Evolutionary conservation across 768 basidiomycete genomes (phyloP).

Genomic region (Xerocomellus chrysenteron): DNA sequence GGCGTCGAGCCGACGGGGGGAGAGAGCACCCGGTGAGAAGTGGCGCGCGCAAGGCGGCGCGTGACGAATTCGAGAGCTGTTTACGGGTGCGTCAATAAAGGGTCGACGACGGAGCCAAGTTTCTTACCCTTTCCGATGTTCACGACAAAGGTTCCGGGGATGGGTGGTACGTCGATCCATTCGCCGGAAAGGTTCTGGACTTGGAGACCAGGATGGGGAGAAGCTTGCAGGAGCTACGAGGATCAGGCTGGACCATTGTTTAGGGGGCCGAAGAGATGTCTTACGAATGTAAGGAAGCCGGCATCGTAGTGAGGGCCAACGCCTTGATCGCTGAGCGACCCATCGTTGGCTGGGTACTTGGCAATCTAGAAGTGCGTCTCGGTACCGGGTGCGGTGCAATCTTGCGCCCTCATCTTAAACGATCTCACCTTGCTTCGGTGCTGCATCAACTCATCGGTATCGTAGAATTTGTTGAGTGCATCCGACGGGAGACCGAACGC

Average conservation of each 20-base stretch:
- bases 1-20: slow-evolving; percentile 54
- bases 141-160: slow-evolving; percentile 77
- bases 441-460: slow-evolving; percentile 59
- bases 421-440: slow-evolving; percentile 62
- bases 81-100: background rate
- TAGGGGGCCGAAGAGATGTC: background rate
- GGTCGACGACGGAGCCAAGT: background rate
- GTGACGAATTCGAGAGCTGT: slow-evolving; percentile 78
- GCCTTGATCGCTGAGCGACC: slow-evolving; percentile 56
- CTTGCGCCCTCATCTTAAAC: background rate
- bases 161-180: slow-evolving; percentile 81
- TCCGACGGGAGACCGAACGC: slow-evolving; percentile 63
- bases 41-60: slow-evolving; percentile 71
- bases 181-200: slow-evolving; percentile 78
- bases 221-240: slow-evolving; percentile 72
- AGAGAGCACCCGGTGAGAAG: slow-evolving; percentile 77
- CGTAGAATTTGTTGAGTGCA: slow-evolving; percentile 63
- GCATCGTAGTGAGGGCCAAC: slow-evolving; percentile 86
- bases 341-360: slow-evolving; percentile 65
- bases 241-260: background rate
- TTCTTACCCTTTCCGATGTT: slow-evolving; percentile 73
- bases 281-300: slow-evolving; percentile 78
- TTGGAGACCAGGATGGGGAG: slow-evolving; percentile 75
- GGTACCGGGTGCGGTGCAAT: background rate
- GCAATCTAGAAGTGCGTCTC: slow-evolving; percentile 44